Percentiles rank a stretch among this genome's conserved stretches.
phyloP scores from a whole-genome alignment of 805 yeast species.

The Spathaspora gorwiae region DNA sequence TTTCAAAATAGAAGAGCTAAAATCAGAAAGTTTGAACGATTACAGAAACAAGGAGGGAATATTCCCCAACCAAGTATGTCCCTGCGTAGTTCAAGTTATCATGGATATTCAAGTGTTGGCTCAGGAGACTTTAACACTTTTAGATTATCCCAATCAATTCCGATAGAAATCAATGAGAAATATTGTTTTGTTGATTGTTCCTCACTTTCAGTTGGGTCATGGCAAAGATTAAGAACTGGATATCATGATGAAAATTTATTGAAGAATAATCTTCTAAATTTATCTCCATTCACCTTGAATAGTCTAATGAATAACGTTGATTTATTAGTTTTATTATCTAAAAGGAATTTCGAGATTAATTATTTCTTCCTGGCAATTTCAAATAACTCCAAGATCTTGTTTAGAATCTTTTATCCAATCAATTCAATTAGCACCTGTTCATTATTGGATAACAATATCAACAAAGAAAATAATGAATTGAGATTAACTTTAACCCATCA shows the following conservation, averaged over 20 bases:
- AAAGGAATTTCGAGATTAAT: conserved; percentile 66
- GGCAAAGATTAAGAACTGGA: conserved; percentile 77
- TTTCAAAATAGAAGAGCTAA: conserved; percentile 86
- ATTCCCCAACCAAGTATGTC: conserved; percentile 1
- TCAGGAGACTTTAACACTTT: neutral
- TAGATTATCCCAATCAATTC: conserved; percentile 20
- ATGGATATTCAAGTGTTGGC: neutral
- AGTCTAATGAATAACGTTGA: conserved; percentile 66
- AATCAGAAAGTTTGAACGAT: conserved; percentile 59
- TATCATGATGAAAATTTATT: conserved; percentile 38
- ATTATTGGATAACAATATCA: conserved; percentile 43
- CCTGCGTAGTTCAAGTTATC: conserved; percentile 1
- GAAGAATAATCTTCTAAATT: conserved; percentile 46
- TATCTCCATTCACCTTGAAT: conserved; percentile 64
- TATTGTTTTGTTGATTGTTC: conserved; percentile 66
- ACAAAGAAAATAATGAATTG: conserved; percentile 41
- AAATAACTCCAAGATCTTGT: conserved; percentile 61
- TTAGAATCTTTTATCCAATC: conserved; percentile 69
- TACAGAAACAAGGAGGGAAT: conserved; percentile 18
- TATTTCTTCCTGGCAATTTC: conserved; percentile 75
- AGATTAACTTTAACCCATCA: conserved; percentile 50
- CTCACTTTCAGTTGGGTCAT: conserved; percentile 68
- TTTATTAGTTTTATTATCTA: conserved; percentile 63
- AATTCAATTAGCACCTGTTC: conserved; percentile 57
- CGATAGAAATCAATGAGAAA: conserved; percentile 54